Percentiles rank a stretch among this genome's conserved stretches.
Evolutionary conservation across 2,329 filamentous ascomycete species (phyloP).

Genomic region (Alternaria infectoria): DNA sequence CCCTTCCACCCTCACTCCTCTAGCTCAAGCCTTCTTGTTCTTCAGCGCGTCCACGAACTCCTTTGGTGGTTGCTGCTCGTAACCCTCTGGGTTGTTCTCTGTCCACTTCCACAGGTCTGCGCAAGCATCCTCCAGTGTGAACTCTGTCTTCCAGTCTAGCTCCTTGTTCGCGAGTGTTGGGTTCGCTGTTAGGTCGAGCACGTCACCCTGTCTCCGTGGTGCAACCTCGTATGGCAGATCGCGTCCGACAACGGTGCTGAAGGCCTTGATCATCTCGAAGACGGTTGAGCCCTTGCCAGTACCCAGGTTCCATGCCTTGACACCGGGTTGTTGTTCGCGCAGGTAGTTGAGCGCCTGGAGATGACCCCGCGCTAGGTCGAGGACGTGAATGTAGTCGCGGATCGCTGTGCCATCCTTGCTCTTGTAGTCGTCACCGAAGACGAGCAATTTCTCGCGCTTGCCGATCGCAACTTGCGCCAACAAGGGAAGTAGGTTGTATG

Average conservation of each 20-base stretch:
- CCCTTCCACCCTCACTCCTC: not conserved
- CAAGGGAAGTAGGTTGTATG: constrained; percentile 93
- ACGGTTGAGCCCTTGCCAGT: constrained; percentile 95
- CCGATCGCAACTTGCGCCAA: constrained; percentile 96
- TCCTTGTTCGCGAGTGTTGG: constrained; percentile 85
- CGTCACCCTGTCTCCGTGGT: constrained; percentile 82
- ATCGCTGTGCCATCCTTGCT: constrained; percentile 93
- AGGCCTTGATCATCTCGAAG: constrained; percentile 96
- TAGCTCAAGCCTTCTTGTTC: constrained; percentile 30
- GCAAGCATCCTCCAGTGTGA: constrained; percentile 90
- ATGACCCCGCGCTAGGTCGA: constrained; percentile 87
- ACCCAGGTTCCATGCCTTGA: constrained; percentile 95
- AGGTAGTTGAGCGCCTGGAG: constrained; percentile 90
- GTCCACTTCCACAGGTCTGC: constrained; percentile 97
- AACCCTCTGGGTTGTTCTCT: constrained; percentile 93
- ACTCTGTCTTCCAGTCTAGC: constrained; percentile 88
- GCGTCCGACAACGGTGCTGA: constrained; percentile 83
- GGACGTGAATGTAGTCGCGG: constrained; percentile 96
- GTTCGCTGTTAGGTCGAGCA: constrained; percentile 93
- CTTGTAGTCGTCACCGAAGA: constrained; percentile 93
- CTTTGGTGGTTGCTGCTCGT: constrained; percentile 87
- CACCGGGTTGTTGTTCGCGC: constrained; percentile 80
- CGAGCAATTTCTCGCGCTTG: constrained; percentile 89
- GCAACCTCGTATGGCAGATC: constrained; percentile 88
- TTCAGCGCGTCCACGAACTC: constrained; percentile 70